phyloP scores from a whole-genome alignment of 805 yeast genomes.

The Yamadazyma takamatsuzukensis region DNA sequence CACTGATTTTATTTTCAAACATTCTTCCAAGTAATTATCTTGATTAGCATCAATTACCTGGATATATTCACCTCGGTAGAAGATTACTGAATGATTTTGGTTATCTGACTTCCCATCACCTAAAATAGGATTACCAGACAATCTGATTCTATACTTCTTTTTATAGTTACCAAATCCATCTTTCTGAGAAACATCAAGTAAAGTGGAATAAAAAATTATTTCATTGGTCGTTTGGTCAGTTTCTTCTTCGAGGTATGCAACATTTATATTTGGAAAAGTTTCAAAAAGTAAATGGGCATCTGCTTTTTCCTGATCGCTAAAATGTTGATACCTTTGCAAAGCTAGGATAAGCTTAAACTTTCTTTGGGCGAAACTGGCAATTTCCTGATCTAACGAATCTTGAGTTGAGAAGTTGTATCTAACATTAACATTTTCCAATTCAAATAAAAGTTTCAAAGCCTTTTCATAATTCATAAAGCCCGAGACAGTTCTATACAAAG shows the following conservation, averaged over 20 bases:
- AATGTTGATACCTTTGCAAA: conserved; percentile 78
- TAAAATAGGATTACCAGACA: conserved; percentile 90
- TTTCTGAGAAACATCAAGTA: conserved; percentile 35
- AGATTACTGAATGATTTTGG: conserved; percentile 83
- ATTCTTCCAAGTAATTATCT: conserved; percentile 92
- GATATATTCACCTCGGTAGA: conserved; percentile 89
- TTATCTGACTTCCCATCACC: conserved; percentile 98
- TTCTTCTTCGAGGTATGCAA: conserved; percentile 54
- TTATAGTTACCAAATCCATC: conserved; percentile 51
- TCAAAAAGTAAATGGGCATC: conserved; percentile 65
- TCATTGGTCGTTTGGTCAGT: conserved; percentile 37
- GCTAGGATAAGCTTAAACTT: conserved; percentile 80
- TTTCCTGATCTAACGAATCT: conserved; percentile 15
- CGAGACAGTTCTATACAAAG: conserved; percentile 75
- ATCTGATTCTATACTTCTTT: conserved; percentile 52
- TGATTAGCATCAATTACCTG: conserved; percentile 96
- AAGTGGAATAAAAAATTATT: conserved; percentile 56
- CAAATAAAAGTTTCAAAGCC: conserved; percentile 67
- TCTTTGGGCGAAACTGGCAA: conserved; percentile 53
- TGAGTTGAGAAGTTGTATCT: conserved; percentile 11
- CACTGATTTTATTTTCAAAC: conserved; percentile 83
- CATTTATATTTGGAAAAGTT: conserved; percentile 65
- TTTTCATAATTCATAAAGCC: conserved; percentile 78
- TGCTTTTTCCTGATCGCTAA: conserved; percentile 60
- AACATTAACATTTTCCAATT: conserved; percentile 62